A percentile compares a stretch with the other conserved stretches of the same genome.
phyloP scores from a whole-genome alignment of 805 yeast species.

The Candida chauliodis region DNA sequence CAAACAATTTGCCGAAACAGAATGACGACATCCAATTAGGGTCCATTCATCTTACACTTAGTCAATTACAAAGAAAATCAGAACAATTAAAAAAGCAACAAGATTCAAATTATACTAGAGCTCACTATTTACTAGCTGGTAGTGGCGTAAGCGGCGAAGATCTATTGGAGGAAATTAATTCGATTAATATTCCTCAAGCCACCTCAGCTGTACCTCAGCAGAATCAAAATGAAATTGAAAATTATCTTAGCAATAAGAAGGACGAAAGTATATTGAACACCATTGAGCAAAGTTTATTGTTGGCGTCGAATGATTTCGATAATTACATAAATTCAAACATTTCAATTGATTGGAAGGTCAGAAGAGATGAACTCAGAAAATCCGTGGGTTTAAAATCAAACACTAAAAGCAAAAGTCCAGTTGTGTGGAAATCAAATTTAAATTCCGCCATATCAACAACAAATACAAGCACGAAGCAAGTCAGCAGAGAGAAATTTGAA shows the following conservation, averaged over 20 bases:
- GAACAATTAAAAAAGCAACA: conserved; percentile 47
- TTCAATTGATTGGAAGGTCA: conserved; percentile 77
- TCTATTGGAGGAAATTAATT: conserved; percentile 57
- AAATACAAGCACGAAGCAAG: conserved; percentile 21
- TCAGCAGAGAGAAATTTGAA: conserved; percentile 60
- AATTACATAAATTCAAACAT: conserved; percentile 67
- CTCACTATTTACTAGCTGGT: conserved; percentile 85
- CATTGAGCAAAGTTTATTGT: conserved; percentile 71
- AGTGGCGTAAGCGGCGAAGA: conserved; percentile 87
- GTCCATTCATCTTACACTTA: conserved; percentile 72
- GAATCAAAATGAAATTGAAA: conserved; percentile 43
- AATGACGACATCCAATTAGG: conserved; percentile 62
- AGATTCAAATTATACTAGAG: conserved; percentile 54
- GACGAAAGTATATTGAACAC: conserved; percentile 80
- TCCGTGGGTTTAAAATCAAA: conserved; percentile 52
- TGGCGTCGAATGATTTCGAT: conserved; percentile 83
- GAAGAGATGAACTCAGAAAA: conserved; percentile 70
- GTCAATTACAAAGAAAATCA: conserved; percentile 72
- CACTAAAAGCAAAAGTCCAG: conserved; percentile 17
- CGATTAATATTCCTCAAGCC: conserved; percentile 14
- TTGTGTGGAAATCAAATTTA: conserved; percentile 34
- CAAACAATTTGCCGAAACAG: conserved; percentile 64
- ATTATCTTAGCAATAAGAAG: conserved; percentile 62
- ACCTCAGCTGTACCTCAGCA: conserved; percentile 8
- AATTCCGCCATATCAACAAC: conserved; percentile 30